Evolutionary conservation across 2,329 filamentous ascomycete genomes (phyloP), one percentile per base, ranked within the genome.

Genomic region (Fusarium ambrosium): DNA sequence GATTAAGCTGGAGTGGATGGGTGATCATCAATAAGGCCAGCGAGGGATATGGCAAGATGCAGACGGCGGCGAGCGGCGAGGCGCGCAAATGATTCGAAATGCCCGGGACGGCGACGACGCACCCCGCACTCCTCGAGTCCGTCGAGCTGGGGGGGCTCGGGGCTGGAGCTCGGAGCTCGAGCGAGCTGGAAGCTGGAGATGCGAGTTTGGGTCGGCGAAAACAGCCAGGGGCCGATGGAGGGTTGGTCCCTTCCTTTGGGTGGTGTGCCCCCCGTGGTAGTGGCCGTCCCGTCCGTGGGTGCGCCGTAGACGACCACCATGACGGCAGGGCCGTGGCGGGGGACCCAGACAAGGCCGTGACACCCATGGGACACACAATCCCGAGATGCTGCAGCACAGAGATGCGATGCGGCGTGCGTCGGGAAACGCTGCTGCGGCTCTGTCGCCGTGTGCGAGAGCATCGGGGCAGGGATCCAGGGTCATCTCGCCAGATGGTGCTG

Each of bases 371-470:
- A 51, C 24, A 43, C 41, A 56, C 62, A 72, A 65, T 72, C 67
- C 72, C 65, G 64, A 78, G 67, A 74, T 74, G 55, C 63, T 72
- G 69, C 56, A 59, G 55, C 45, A 51, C 45, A 62, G 32, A 65
- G 56, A 68, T 56, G 41, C 65, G 59, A 77, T 76, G 69, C 58
- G 37, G 69, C 56, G 59, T 64, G 51, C 62, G 61, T 68, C 68
- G 69, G 70, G 56, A 72, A 71, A 48, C 62, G 55, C 55, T 75
- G 59, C 77, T 79, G 75, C 75, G 77, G 77, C 77, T 79, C 77
- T 78, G 72, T 75, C 62, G 18, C 62, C 75, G 67, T 77, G 63
- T 70, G 73, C 39, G 68, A 74, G 69, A 73, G 76, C 45, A 64
- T 67, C 61, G 64, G 65, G 43, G 56, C 71, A 73, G 69, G 74